Conservation (phyloP, 2,329 filamentous ascomycete genomes). For the Lachnellula occidentalis region DNA sequence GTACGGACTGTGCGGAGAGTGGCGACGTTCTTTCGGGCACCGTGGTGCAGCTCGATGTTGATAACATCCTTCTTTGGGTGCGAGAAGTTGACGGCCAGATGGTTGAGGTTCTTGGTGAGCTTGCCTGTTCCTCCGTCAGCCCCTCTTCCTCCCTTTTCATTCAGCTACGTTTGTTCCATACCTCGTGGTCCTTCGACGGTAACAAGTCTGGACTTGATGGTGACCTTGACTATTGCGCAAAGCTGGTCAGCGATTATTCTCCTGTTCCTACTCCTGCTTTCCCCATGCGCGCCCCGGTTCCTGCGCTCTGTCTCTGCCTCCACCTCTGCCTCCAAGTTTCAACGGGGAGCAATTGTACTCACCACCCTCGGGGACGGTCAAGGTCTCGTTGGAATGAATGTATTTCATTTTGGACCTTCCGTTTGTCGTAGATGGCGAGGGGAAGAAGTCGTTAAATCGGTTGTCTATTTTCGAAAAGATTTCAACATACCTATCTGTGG, state of each 20-base stretch:
- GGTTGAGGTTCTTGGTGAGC: conserved; percentile 93
- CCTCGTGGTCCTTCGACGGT: conserved; percentile 95
- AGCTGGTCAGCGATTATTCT: conserved; percentile 32
- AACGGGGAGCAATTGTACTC: conserved; percentile 42
- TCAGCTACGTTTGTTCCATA: conserved; percentile 39
- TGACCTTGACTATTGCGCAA: conserved; percentile 75
- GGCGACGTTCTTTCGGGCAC: conserved; percentile 94
- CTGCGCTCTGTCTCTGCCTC: background rate
- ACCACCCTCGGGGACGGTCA: conserved; percentile 96
- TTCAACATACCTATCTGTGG: background rate
- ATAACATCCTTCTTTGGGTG: conserved; percentile 80
- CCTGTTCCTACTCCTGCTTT: background rate
- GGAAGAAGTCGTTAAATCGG: conserved; percentile 1
- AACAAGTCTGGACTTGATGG: conserved; percentile 94
- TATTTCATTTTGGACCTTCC: conserved; percentile 83
- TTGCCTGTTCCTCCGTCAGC: conserved; percentile 59
- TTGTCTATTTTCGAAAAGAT: too few relatives aligned
- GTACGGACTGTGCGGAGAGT: conserved; percentile 97
- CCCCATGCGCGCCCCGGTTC: background rate
- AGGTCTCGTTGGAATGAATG: conserved; percentile 96
- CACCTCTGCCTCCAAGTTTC: too few relatives aligned
- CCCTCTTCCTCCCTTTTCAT: conserved; percentile 14
- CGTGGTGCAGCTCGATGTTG: conserved; percentile 98
- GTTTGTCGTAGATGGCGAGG: conserved; percentile 25
- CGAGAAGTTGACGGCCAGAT: conserved; percentile 94